Base-by-base conservation (phyloP, 1,284 basidiomycete genomes). In the Leccinum solheimii region DNA sequence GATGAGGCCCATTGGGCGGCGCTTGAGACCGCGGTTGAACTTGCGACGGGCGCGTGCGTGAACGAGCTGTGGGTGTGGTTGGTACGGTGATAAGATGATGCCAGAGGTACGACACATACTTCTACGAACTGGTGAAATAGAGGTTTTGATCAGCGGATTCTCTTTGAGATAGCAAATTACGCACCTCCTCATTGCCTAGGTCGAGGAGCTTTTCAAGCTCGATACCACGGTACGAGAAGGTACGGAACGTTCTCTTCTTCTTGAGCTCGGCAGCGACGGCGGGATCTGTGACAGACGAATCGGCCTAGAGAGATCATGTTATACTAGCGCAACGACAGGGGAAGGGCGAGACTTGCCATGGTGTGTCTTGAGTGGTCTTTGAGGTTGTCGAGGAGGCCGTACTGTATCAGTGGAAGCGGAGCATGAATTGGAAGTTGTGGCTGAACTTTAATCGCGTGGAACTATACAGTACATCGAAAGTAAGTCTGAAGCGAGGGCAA, bases 21-120 rank as follows among this genome's bases (percentile, higher is more conserved):
- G 93, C 86, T 98, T 99, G 72, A 99, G 90, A 73, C 97, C 97
- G 72, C 97, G 94, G 81, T 95, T 92, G 91, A 99, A 99, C 80
- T 96, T 94, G 79, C 97, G 89, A 75, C 97, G 95, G 62, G 97
- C 97, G 79, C 97, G 96, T 69, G 97, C 95, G 80, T 98, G 97
- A 69, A 99, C 97, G 78, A 99, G 88, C 90, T 96, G 78, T 0
- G 78, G 27, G 49, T 50, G 49, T 56, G 19, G 26, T 48, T 26
- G 16, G 56, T 60, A 49, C 43, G 49, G 61, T 30, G 45, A 54
- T 59, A 49, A 60, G 61, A 60, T 51, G 30, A 65, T 56, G 58
- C 26, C 4, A 26, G 38, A 57, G 52, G 56, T 13, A 49, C 51
- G 58, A 34, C 38, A 74, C 83, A 64, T 82, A 90, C 89, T 77